A percentile compares a stretch with the other conserved stretches of the same genome.
These are phyloP conservation scores for Cordyceps javanica DNA, from an alignment of 2,329 filamentous ascomycete species.

Conservation along the genomic window DNA sequence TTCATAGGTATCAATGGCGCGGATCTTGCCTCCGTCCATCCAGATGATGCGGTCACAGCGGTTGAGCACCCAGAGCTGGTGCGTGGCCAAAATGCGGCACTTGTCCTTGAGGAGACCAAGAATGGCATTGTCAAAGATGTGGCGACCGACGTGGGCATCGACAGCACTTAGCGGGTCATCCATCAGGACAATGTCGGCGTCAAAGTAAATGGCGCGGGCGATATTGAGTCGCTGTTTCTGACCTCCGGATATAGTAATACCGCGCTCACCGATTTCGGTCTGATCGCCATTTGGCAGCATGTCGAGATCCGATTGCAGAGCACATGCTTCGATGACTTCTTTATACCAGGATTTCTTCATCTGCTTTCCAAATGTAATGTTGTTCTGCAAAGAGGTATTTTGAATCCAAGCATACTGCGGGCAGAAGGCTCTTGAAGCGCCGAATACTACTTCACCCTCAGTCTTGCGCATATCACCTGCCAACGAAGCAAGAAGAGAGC, in stretches of 20 bases:
- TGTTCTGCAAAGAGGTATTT: conserved; percentile 78
- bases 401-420: conserved; percentile 98
- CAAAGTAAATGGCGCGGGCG: conserved; percentile 70
- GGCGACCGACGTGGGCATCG: conserved; percentile 62
- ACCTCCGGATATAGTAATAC: conserved; percentile 90
- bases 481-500: conserved; percentile 77
- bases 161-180: conserved; percentile 65
- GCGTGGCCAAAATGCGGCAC: conserved; percentile 85
- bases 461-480: conserved; percentile 93
- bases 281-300: conserved; percentile 86
- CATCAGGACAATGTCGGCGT: conserved; percentile 62
- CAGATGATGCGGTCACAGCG: conserved; percentile 89
- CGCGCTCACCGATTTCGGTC: conserved; percentile 92
- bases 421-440: conserved; percentile 80
- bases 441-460: conserved; percentile 63
- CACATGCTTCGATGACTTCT: conserved; percentile 77
- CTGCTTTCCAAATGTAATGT: conserved; percentile 83
- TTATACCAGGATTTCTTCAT: conserved; percentile 74
- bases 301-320: conserved; percentile 76
- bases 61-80: conserved; percentile 88
- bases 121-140: conserved; percentile 92
- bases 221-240: conserved; percentile 96
- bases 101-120: conserved; percentile 83
- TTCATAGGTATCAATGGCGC: conserved; percentile 81
- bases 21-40: conserved; percentile 81